Percentiles rank a stretch among this genome's conserved stretches.
Conservation (phyloP, 1,139 yeast genomes). For the Yamadazyma atlantica region DNA sequence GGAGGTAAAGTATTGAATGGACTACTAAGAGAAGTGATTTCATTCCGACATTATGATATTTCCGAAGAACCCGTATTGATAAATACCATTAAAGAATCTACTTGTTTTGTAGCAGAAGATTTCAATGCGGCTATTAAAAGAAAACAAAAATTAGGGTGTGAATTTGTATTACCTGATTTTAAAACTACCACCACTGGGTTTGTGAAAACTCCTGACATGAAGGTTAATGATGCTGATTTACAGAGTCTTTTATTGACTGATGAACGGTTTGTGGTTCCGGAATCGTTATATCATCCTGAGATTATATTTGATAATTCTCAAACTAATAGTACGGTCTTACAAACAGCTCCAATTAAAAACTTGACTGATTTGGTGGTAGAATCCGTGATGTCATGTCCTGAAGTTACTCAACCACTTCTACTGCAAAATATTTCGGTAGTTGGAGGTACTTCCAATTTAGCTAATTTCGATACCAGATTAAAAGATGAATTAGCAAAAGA, state of each 20-base stretch:
- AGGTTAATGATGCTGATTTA: conserved; percentile 35
- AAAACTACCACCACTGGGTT: conserved; percentile 75
- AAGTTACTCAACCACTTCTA: conserved; percentile 70
- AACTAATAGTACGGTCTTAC: conserved; percentile 29
- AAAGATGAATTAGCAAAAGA: conserved; percentile 60
- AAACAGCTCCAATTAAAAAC: conserved; percentile 61
- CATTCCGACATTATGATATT: conserved; percentile 91
- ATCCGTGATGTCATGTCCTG: conserved; percentile 70
- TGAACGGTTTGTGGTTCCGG: conserved; percentile 88
- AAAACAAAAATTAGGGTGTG: conserved; percentile 36
- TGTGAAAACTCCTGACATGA: conserved; percentile 27
- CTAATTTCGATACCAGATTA: conserved; percentile 66
- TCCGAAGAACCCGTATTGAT: conserved; percentile 86
- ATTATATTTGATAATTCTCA: conserved; percentile 46
- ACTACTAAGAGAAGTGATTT: conserved; percentile 74
- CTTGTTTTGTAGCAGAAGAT: conserved; percentile 71
- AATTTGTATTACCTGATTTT: conserved; percentile 84
- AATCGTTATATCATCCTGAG: conserved; percentile 82
- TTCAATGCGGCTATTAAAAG: conserved; percentile 57
- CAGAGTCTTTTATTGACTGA: conserved; percentile 72
- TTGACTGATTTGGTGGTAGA: conserved; percentile 78
- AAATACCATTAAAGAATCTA: conserved; percentile 79
- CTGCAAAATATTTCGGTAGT: conserved; percentile 75
- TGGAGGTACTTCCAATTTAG: conserved; percentile 80
- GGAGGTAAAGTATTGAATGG: conserved; percentile 90